These are phyloP conservation scores for Nissolia schottii DNA, from an alignment of 306 rosid genomes.

Conservation along the genomic window DNA sequence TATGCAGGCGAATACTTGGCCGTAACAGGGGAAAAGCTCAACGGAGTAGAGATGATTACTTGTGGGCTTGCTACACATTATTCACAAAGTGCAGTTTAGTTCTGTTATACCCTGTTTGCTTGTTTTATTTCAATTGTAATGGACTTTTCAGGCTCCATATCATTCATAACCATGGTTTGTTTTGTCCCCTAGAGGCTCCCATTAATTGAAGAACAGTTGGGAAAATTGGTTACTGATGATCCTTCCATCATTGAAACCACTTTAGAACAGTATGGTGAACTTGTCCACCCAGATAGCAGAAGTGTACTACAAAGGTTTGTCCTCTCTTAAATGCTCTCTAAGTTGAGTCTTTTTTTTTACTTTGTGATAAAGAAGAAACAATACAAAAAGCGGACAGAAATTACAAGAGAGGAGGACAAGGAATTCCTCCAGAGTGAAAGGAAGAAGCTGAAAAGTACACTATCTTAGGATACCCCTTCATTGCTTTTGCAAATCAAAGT, in stretches of 20 bases:
- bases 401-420: not conserved
- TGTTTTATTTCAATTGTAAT: not conserved
- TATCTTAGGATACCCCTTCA: not conserved
- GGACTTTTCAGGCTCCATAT: not conserved
- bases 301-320: constrained; percentile 69
- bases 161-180: constrained; percentile 10
- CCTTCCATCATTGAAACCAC: constrained; percentile 80
- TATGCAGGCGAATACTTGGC: constrained; percentile 89
- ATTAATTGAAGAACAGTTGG: constrained; percentile 72
- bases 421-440: not conserved
- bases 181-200: constrained; percentile 60
- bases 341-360: not conserved
- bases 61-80: constrained; percentile 96
- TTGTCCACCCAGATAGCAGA: constrained; percentile 42
- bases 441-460: not conserved
- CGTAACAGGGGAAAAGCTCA: constrained; percentile 78
- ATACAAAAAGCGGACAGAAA: not conserved
- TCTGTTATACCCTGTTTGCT: constrained; percentile 18
- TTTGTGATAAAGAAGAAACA: not conserved
- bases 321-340: not conserved
- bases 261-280: constrained; percentile 71
- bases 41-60: constrained; percentile 73
- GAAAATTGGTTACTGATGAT: constrained; percentile 76
- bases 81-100: constrained; percentile 60
- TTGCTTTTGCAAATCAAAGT: not conserved